Evolutionary conservation across 306 rosid genomes (phyloP).

Genomic region (Castanea mollissima): DNA sequence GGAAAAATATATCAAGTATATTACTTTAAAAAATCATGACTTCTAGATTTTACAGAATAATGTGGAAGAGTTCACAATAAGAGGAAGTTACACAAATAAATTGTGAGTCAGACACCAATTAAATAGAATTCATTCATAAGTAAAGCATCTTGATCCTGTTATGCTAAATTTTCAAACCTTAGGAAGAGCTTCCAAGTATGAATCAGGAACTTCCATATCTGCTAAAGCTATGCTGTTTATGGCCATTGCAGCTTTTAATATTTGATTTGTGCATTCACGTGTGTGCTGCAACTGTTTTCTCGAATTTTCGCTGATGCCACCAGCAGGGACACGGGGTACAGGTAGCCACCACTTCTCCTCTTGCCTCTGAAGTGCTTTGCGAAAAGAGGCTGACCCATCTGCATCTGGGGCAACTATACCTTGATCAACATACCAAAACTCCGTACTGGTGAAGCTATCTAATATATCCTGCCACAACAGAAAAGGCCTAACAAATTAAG

Average conservation of each 20-base stretch:
- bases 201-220: constrained; percentile 89
- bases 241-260: constrained; percentile 83
- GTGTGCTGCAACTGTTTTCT: constrained; percentile 82
- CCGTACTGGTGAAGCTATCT: constrained; percentile 59
- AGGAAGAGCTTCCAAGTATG: constrained; percentile 82
- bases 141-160: background rate
- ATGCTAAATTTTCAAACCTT: constrained; percentile 42
- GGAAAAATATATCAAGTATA: background rate
- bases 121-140: background rate
- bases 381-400: constrained; percentile 80
- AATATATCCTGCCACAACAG: constrained; percentile 58
- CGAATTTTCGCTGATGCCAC: constrained; percentile 68
- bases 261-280: constrained; percentile 74
- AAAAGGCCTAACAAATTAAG: constrained; percentile 7
- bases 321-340: constrained; percentile 79
- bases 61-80: background rate
- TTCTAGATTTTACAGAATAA: background rate
- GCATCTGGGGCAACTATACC: constrained; percentile 71
- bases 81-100: background rate
- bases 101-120: background rate
- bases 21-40: background rate
- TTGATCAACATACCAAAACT: constrained; percentile 98
- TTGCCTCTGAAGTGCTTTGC: constrained; percentile 69
- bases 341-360: constrained; percentile 99
- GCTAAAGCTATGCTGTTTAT: constrained; percentile 74